A percentile compares a stretch with the other conserved stretches of the same genome.
Evolutionary conservation across 1,284 basidiomycete genomes (phyloP).

Genomic region (Macrocystidia cucumis): DNA sequence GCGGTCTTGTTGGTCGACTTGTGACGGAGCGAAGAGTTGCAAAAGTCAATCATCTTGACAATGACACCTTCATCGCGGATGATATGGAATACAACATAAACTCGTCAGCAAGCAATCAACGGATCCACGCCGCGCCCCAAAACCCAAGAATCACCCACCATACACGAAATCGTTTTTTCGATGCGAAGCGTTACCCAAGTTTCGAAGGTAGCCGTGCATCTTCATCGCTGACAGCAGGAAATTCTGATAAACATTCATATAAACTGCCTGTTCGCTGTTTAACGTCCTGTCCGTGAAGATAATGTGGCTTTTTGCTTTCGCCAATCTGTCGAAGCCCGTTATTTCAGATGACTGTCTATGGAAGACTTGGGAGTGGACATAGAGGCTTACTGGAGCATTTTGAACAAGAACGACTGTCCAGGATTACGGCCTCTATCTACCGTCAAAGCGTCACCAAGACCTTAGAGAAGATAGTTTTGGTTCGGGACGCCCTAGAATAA

Average conservation of each 20-base stretch:
- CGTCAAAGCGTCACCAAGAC: constrained; percentile 55
- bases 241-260: constrained; percentile 83
- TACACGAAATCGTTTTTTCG: constrained; percentile 43
- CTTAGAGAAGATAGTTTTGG: constrained; percentile 24
- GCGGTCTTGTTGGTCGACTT: constrained; percentile 38
- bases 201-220: constrained; percentile 75
- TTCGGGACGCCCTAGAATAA: neutral
- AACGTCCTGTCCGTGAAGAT: constrained; percentile 74
- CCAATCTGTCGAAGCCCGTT: constrained; percentile 34
- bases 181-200: constrained; percentile 41
- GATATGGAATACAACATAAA: too few species aligned
- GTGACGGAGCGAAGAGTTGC: constrained; percentile 42
- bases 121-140: too few species aligned
- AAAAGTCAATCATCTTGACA: constrained; percentile 48
- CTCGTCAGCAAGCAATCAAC: too few species aligned
- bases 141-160: constrained; percentile 36
- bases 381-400: constrained; percentile 58
- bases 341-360: neutral
- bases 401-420: constrained; percentile 51
- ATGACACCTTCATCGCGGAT: constrained; percentile 39
- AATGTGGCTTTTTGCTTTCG: constrained; percentile 62
- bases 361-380: too few species aligned
- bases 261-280: constrained; percentile 58
- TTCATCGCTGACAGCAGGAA: constrained; percentile 86
- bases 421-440: constrained; percentile 51